Evolutionary conservation across 164 flowering plant genomes (phyloP).

Genomic region (Malania oleifera): DNA sequence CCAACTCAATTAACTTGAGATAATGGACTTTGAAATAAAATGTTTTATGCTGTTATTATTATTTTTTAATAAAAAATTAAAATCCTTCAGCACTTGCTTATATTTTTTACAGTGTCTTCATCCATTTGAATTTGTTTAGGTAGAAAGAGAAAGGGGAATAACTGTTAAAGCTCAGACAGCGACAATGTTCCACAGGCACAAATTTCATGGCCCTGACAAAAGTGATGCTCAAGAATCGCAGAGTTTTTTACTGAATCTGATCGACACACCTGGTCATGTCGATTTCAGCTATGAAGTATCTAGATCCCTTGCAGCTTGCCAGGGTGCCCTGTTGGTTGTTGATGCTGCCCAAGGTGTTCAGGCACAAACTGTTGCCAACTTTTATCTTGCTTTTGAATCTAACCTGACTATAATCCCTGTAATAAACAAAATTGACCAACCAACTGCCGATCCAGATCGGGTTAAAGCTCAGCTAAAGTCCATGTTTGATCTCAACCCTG

Average conservation of each 20-base stretch:
- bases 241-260: constrained; percentile 63
- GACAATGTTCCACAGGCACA: constrained; percentile 75
- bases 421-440: constrained; percentile 95
- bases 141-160: constrained; percentile 97
- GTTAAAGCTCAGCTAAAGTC: constrained; percentile 86
- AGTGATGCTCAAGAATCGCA: constrained; percentile 26
- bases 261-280: constrained; percentile 98
- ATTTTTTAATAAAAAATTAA: no score
- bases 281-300: constrained; percentile 99
- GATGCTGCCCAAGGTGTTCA: constrained; percentile 99
- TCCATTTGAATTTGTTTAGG: constrained; percentile 39
- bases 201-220: constrained; percentile 19
- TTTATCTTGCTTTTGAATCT: constrained; percentile 93
- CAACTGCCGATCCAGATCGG: constrained; percentile 94
- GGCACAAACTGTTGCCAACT: constrained; percentile 97
- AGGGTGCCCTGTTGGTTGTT: constrained; percentile 94
- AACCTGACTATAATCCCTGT: constrained; percentile 77
- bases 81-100: no score
- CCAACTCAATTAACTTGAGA: no score
- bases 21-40: no score
- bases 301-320: constrained; percentile 97
- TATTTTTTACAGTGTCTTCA: neutral
- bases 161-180: constrained; percentile 99
- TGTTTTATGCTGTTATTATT: no score
- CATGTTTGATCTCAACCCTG: constrained; percentile 90